phyloP scores from a whole-genome alignment of 192 early-diverging fungal genomes.

The Kappamyces sp. region DNA sequence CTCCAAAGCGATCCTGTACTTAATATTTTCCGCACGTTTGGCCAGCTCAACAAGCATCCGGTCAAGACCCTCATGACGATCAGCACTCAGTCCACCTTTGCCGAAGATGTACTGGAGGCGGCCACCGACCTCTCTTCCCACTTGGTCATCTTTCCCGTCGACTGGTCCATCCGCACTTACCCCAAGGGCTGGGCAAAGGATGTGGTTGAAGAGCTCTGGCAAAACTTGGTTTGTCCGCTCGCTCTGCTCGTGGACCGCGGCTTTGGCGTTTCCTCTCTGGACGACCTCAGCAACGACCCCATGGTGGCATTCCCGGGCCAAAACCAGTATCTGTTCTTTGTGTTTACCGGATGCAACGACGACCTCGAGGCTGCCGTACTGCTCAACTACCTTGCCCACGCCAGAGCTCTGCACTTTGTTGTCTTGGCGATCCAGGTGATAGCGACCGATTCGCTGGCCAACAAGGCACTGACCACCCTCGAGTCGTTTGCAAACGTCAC shows the following conservation, averaged over 20 bases:
- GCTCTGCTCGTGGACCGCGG: slow-evolving; percentile 69
- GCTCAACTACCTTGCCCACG: slow-evolving; percentile 42
- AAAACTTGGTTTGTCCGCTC: slow-evolving; percentile 34
- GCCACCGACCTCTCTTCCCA: slow-evolving; percentile 49
- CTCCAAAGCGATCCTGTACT: slow-evolving; percentile 67
- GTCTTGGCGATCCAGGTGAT: neutral
- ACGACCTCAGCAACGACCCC: slow-evolving; percentile 6
- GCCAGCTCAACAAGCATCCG: slow-evolving; percentile 60
- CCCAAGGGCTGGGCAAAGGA: slow-evolving; percentile 19
- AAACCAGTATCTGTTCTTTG: slow-evolving; percentile 59
- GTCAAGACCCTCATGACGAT: slow-evolving; percentile 60
- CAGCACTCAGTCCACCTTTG: slow-evolving; percentile 60
- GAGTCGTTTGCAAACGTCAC: slow-evolving; percentile 7
- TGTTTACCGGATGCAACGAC: slow-evolving; percentile 67
- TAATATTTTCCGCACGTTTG: slow-evolving; percentile 78
- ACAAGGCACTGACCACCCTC: neutral
- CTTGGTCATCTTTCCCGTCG: slow-evolving; percentile 65
- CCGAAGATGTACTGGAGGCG: slow-evolving; percentile 54
- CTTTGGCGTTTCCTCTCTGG: slow-evolving; percentile 35
- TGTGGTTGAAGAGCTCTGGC: slow-evolving; percentile 36
- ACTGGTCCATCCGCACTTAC: slow-evolving; percentile 13
- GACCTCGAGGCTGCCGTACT: slow-evolving; percentile 61
- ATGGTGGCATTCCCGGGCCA: slow-evolving; percentile 30
- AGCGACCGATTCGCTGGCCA: neutral
- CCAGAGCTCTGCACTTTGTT: neutral